Evolutionary conservation across 805 yeast species (phyloP).

Genomic region (Saccharomyces mikatae): DNA sequence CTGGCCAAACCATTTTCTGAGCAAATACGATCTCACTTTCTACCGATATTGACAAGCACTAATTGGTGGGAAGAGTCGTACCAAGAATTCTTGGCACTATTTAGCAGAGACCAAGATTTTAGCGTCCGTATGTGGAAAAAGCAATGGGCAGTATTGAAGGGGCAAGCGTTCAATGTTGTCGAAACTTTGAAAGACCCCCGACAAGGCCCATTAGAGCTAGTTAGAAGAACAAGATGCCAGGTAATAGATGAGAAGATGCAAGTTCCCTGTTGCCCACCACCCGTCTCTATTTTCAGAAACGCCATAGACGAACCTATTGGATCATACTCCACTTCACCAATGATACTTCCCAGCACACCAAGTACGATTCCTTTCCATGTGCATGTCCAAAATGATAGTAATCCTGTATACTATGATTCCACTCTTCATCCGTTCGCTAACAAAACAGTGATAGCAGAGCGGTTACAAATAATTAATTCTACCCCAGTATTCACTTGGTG

Average conservation of each 20-base stretch:
- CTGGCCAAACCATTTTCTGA: slow-evolving; percentile 62
- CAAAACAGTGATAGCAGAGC: slow-evolving; percentile 49
- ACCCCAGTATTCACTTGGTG: slow-evolving; percentile 69
- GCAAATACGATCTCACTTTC: slow-evolving; percentile 45
- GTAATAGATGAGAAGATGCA: slow-evolving; percentile 57
- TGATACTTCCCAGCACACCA: slow-evolving; percentile 6
- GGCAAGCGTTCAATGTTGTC: slow-evolving; percentile 70
- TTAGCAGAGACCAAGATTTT: slow-evolving; percentile 52
- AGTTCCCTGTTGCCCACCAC: slow-evolving; percentile 39
- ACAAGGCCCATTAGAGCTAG: slow-evolving; percentile 63
- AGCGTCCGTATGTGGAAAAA: slow-evolving; percentile 57
- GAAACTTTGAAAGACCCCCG: slow-evolving; percentile 49
- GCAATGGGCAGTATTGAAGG: slow-evolving; percentile 65
- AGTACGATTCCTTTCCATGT: neutral
- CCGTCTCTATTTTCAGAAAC: slow-evolving; percentile 31
- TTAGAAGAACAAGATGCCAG: slow-evolving; percentile 46
- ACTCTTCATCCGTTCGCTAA: slow-evolving; percentile 10
- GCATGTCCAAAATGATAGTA: neutral
- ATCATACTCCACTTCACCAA: slow-evolving; percentile 13
- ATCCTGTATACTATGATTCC: neutral
- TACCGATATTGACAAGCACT: slow-evolving; percentile 50
- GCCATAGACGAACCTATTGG: slow-evolving; percentile 40
- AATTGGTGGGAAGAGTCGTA: slow-evolving; percentile 66
- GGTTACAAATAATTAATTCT: slow-evolving; percentile 45
- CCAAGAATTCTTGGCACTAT: slow-evolving; percentile 38